Base-by-base conservation (phyloP, 2,329 filamentous ascomycete genomes). In the Neobulgaria alba region DNA sequence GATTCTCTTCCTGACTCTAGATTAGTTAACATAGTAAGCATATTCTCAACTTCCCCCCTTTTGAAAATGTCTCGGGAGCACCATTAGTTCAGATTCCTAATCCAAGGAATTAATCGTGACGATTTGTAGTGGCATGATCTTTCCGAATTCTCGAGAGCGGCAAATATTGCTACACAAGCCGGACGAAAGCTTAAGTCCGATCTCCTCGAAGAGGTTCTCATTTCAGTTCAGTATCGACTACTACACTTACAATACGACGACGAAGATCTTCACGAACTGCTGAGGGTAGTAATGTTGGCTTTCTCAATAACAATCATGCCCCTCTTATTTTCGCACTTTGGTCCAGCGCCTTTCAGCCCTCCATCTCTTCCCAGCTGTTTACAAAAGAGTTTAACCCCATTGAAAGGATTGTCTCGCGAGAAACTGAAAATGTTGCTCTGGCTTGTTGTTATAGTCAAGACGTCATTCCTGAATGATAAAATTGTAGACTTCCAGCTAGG, bases 191-290 rank as follows among this genome's bases (percentile, higher is more conserved):
- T 63, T 4, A 34, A 48, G 2, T 46, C 45, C 20, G 37, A 46
- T 18, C 31, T 46, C 9, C 42, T 60, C 8, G 37, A 56, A n/a
- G 50, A 60, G 14, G 54, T 57, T n/a, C 63, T 67, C 59, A 48
- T 53, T 4, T 60, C 64, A 10, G 53, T 63, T 23, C 61, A 62
- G 53, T 68, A 68, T 46, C 62, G 59, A 1, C 55, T 68, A 2
- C 43, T 67, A 14, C 38, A 51, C 26, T 57, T 62, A 53, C 38
- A 45, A 2, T 58, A 59, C 39, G 42, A 51, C 5, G 14, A 15
- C 1, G 51, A 46, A 5, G 55, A 56, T 1, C 29, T 52, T 5
- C 48, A 63, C 23, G 63, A 67, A 47, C 50, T 54, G 2, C 43
- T 67, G 10, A 60, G 63, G 2, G 50, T 64, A 3, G 63, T 63